Percentiles rank a stretch among this genome's conserved stretches.
These are phyloP conservation scores for Ceratonia siliqua DNA, from an alignment of 306 rosid genomes.

Conservation along the genomic window DNA sequence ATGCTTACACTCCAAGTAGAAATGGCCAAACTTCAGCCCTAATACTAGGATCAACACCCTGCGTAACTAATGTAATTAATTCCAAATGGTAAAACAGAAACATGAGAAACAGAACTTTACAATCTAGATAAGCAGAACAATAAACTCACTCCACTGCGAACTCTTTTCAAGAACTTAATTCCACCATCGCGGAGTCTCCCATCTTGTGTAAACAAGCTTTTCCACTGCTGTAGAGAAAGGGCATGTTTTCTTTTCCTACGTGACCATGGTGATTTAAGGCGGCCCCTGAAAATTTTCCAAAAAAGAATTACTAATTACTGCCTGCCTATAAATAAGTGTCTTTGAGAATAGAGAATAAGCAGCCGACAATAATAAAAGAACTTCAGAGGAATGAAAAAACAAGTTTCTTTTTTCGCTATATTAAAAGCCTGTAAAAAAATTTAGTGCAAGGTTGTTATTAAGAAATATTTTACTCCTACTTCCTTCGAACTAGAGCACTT, in stretches of 20 bases:
- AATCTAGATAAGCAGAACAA: constrained; percentile 17
- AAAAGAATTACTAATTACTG: constrained; percentile 4
- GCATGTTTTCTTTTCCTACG: constrained; percentile 90
- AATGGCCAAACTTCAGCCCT: constrained; percentile 99
- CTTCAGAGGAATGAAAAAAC: neutral
- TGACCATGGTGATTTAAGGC: constrained; percentile 99
- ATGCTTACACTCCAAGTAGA: constrained; percentile 97
- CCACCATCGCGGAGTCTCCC: constrained; percentile 89
- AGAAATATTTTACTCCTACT: constrained; percentile 8
- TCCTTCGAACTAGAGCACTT: constrained; percentile 21
- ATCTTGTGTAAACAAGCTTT: constrained; percentile 68
- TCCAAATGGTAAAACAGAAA: constrained; percentile 23
- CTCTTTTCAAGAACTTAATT: constrained; percentile 85
- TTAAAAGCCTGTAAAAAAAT: neutral
- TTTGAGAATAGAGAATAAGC: constrained; percentile 14
- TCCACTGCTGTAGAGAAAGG: constrained; percentile 85
- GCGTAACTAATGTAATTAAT: constrained; percentile 43
- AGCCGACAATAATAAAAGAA: constrained; percentile 18
- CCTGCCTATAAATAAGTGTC: neutral
- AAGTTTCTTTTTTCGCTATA: constrained; percentile 17
- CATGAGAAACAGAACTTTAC: constrained; percentile 2
- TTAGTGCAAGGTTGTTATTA: neutral
- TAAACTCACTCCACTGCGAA: constrained; percentile 96
- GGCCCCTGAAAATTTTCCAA: constrained; percentile 62
- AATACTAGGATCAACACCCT: constrained; percentile 95